phyloP scores from a whole-genome alignment of 352 stramenopile genomes.

The Pythium sp. region DNA sequence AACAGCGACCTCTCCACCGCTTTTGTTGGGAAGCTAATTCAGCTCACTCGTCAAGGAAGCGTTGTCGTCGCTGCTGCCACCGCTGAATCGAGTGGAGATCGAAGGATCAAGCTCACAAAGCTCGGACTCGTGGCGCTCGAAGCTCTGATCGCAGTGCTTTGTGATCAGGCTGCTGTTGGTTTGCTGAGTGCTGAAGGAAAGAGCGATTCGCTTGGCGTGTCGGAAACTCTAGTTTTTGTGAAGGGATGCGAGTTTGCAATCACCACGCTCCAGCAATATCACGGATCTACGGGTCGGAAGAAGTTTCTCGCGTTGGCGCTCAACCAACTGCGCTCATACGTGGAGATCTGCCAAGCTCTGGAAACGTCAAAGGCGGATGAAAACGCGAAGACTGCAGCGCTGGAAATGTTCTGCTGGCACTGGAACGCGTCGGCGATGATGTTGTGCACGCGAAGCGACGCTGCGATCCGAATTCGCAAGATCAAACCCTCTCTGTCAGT shows the following conservation, averaged over 20 bases:
- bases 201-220: not conserved
- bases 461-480: conserved; percentile 26
- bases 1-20: not conserved
- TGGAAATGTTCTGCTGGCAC: conserved; percentile 58
- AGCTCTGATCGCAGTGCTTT: conserved; percentile 40
- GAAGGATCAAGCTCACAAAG: conserved; percentile 41
- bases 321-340: conserved; percentile 20
- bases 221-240: not conserved
- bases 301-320: conserved; percentile 8
- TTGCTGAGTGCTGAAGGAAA: not conserved
- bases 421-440: conserved; percentile 47
- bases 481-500: conserved; percentile 13
- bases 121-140: conserved; percentile 53
- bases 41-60: conserved; percentile 6
- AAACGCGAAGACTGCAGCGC: conserved; percentile 3
- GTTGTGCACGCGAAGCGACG: conserved; percentile 45
- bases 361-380: not conserved
- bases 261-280: conserved; percentile 21
- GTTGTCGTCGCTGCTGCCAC: not conserved
- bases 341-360: not conserved
- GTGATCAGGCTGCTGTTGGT: conserved; percentile 21
- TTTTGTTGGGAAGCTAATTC: conserved; percentile 8
- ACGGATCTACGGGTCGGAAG: not conserved
- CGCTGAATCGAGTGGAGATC: not conserved
- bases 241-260: conserved; percentile 3